Evolutionary conservation across 2,329 filamentous ascomycete genomes (phyloP).

Genomic region (Colletotrichum sp.): DNA sequence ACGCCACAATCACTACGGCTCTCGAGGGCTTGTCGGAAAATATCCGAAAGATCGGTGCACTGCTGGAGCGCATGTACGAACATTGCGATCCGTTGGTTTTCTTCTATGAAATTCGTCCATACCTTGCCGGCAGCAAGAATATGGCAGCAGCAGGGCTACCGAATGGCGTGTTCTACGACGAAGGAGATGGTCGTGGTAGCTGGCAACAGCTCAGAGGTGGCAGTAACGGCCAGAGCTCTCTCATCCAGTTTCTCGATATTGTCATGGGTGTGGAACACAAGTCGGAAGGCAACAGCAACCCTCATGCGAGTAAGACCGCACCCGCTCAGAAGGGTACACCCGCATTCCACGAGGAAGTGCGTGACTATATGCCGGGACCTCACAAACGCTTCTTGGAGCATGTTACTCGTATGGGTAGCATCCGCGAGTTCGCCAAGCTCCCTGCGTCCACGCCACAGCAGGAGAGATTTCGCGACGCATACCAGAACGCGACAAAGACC

Average conservation of each 20-base stretch:
- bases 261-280: constrained; percentile 82
- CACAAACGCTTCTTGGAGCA: constrained; percentile 81
- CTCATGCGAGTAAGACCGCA: constrained; percentile 23
- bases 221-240: constrained; percentile 89
- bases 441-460: constrained; percentile 60
- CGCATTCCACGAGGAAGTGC: constrained; percentile 70
- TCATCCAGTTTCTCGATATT: constrained; percentile 93
- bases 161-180: constrained; percentile 83
- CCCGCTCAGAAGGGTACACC: constrained; percentile 19
- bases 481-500: constrained; percentile 76
- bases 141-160: constrained; percentile 87
- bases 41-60: constrained; percentile 68
- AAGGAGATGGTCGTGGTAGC: constrained; percentile 66
- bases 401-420: constrained; percentile 73
- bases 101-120: constrained; percentile 87
- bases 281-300: constrained; percentile 38
- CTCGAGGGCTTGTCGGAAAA: constrained; percentile 70
- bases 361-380: constrained; percentile 86
- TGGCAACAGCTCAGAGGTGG: constrained; percentile 87
- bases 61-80: constrained; percentile 88
- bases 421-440: constrained; percentile 69
- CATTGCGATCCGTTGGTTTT: constrained; percentile 86
- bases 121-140: constrained; percentile 89
- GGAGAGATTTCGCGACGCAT: constrained; percentile 49
- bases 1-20: constrained; percentile 62